phyloP scores from a whole-genome alignment of 2,329 filamentous ascomycete species.

The Sporothrix variecibatus region DNA sequence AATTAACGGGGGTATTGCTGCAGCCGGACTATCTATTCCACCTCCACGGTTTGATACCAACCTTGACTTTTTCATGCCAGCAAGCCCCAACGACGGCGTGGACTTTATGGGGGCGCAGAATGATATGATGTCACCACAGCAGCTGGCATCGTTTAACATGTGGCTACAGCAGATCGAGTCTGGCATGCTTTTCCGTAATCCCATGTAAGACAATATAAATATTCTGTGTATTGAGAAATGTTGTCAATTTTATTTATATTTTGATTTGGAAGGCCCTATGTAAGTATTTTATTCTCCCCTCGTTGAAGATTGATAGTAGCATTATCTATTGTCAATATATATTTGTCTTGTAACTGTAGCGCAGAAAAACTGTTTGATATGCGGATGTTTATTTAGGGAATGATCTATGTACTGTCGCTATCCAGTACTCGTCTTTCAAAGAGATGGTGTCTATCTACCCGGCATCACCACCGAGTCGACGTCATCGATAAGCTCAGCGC shows the following conservation, averaged over 20 bases:
- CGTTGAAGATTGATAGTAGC: background rate
- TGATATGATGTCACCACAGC: background rate
- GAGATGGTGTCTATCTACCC: background rate
- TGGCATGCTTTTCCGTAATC: background rate
- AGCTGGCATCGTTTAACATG: slow-evolving; percentile 3
- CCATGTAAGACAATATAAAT: background rate
- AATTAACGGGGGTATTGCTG: background rate
- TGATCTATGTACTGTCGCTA: background rate
- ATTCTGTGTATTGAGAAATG: no score
- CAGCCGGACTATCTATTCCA: background rate
- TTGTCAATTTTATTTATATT: no score
- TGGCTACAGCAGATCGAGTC: slow-evolving; percentile 6
- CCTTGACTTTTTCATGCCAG: background rate
- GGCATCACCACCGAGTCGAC: slow-evolving; percentile 10
- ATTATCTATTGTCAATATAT: background rate
- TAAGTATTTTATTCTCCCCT: background rate
- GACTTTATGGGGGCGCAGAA: slow-evolving; percentile 5
- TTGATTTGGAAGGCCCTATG: background rate
- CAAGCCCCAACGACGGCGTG: background rate
- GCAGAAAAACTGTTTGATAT: background rate
- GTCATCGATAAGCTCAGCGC: slow-evolving; percentile 18
- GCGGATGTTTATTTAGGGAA: background rate
- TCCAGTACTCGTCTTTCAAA: background rate
- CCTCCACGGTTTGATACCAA: background rate
- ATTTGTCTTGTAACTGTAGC: background rate